A percentile compares a stretch with the other conserved stretches of the same genome.
Conservation (phyloP, 2,329 filamentous ascomycete species). For the Aspergillus hiratsukae region DNA sequence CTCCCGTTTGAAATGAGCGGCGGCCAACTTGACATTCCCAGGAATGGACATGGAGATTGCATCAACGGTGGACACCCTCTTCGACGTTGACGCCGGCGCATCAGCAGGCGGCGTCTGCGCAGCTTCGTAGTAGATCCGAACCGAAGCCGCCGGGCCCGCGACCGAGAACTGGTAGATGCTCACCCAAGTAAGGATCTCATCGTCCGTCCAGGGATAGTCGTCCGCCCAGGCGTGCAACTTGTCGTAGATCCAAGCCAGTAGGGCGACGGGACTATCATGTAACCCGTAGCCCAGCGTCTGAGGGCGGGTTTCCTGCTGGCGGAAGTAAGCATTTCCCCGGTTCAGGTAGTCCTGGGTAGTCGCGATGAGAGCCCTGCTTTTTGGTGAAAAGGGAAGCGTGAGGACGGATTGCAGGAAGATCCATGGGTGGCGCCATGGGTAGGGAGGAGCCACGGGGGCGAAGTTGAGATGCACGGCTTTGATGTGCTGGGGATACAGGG, state of each 20-base stretch:
- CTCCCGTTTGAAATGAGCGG: constrained; percentile 51
- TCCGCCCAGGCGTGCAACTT: constrained; percentile 77
- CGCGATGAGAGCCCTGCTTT: constrained; percentile 20
- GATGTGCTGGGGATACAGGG: constrained; percentile 54
- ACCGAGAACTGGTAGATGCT: constrained; percentile 67
- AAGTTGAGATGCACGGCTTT: constrained; percentile 62
- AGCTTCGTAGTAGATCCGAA: constrained; percentile 69
- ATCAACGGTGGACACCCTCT: constrained; percentile 15
- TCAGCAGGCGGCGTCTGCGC: constrained; percentile 24
- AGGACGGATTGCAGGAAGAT: constrained; percentile 42
- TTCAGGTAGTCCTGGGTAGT: constrained; percentile 19
- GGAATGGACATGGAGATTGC: constrained; percentile 40
- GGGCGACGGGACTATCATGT: constrained; percentile 63
- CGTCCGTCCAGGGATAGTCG: constrained; percentile 66
- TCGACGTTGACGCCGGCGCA: not conserved
- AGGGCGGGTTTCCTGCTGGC: constrained; percentile 62
- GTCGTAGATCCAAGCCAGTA: constrained; percentile 76
- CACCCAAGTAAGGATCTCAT: constrained; percentile 72
- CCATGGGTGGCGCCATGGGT: constrained; percentile 49
- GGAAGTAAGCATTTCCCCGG: constrained; percentile 48
- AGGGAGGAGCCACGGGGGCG: constrained; percentile 46
- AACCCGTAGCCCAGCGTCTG: constrained; percentile 68
- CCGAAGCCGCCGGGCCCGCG: constrained; percentile 63
- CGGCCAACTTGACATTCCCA: constrained; percentile 47
- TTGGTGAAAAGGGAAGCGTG: constrained; percentile 26